These are phyloP conservation scores for Clarireedia monteithiana DNA, from an alignment of 2,329 filamentous ascomycete species.

Conservation along the genomic window DNA sequence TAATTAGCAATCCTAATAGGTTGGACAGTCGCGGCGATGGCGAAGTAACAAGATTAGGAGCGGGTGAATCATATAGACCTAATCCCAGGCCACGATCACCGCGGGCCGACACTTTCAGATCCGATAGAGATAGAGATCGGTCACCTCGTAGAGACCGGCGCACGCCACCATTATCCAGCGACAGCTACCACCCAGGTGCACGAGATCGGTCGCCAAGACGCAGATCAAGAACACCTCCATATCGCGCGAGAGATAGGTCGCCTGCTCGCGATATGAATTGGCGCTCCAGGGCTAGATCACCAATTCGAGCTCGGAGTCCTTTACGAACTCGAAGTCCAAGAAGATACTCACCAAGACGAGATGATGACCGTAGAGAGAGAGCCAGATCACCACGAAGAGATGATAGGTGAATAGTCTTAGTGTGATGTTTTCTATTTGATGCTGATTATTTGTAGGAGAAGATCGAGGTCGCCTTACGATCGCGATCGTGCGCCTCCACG, in stretches of 20 bases:
- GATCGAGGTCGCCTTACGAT: conserved; percentile 30
- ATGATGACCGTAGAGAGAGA: conserved; percentile 33
- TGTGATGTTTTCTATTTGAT: background rate
- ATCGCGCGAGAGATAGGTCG: conserved; percentile 24
- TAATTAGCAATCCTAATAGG: conserved; percentile 11
- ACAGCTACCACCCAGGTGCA: conserved; percentile 23
- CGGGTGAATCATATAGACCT: conserved; percentile 29
- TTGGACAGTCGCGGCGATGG: conserved; percentile 24
- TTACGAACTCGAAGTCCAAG: conserved; percentile 26
- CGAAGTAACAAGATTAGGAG: conserved; percentile 28
- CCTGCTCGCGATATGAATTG: conserved; percentile 18
- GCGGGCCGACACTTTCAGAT: conserved; percentile 23
- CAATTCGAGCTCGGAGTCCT: conserved; percentile 30
- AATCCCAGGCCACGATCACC: conserved; percentile 22
- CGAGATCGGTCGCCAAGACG: conserved; percentile 26
- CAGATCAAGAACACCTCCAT: conserved; percentile 26
- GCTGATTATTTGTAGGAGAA: conserved; percentile 20
- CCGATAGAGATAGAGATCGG: conserved; percentile 21
- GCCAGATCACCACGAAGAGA: conserved; percentile 28
- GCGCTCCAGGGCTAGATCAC: conserved; percentile 24
- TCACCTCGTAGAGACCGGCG: conserved; percentile 20
- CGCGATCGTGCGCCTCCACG: conserved; percentile 24
- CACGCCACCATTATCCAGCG: conserved; percentile 22
- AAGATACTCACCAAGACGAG: conserved; percentile 30
- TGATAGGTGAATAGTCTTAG: conserved; percentile 18